A percentile compares a stretch with the other conserved stretches of the same genome.
These are phyloP conservation scores for Populus trichocarpa DNA, from an alignment of 441 rosid genomes.

Conservation along the genomic window DNA sequence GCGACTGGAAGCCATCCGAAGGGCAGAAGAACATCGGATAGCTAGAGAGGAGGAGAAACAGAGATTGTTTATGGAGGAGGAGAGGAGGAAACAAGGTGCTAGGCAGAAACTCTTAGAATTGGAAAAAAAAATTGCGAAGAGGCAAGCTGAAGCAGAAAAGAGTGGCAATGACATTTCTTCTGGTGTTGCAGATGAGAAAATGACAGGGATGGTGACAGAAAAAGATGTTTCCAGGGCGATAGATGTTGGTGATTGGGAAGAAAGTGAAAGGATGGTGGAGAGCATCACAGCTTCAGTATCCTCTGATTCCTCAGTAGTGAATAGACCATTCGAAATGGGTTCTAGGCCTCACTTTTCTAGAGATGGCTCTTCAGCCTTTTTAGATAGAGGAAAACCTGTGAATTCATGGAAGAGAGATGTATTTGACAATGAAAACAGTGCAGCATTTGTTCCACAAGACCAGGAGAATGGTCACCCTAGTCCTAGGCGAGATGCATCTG, in stretches of 20 bases:
- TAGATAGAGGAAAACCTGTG: slow-evolving; percentile 55
- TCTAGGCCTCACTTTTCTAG: slow-evolving; percentile 48
- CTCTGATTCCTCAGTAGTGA: slow-evolving; percentile 60
- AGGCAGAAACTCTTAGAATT: slow-evolving; percentile 90
- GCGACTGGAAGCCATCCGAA: slow-evolving; percentile 57
- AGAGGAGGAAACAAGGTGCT: slow-evolving; percentile 95
- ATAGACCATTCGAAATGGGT: slow-evolving; percentile 50
- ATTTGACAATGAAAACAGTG: slow-evolving; percentile 57
- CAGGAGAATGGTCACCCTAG: slow-evolving; percentile 52
- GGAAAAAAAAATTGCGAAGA: slow-evolving; percentile 89
- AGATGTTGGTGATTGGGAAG: slow-evolving; percentile 83
- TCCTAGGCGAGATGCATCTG: slow-evolving; percentile 49
- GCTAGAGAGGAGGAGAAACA: slow-evolving; percentile 90
- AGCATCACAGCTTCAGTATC: slow-evolving; percentile 73
- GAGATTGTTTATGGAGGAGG: slow-evolving; percentile 79
- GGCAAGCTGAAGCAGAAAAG: slow-evolving; percentile 58
- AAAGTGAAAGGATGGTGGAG: slow-evolving; percentile 86
- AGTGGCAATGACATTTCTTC: slow-evolving; percentile 46
- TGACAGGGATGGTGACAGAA: slow-evolving; percentile 40
- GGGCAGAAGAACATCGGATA: slow-evolving; percentile 78
- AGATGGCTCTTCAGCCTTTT: slow-evolving; percentile 49
- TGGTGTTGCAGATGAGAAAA: slow-evolving; percentile 45
- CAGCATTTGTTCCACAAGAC: slow-evolving; percentile 43
- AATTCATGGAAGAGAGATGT: slow-evolving; percentile 74
- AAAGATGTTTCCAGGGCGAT: slow-evolving; percentile 39